A percentile compares a stretch with the other conserved stretches of the same genome.
Conservation (phyloP, 192 early-diverging fungal genomes). For the Backusella liffmaniae region DNA sequence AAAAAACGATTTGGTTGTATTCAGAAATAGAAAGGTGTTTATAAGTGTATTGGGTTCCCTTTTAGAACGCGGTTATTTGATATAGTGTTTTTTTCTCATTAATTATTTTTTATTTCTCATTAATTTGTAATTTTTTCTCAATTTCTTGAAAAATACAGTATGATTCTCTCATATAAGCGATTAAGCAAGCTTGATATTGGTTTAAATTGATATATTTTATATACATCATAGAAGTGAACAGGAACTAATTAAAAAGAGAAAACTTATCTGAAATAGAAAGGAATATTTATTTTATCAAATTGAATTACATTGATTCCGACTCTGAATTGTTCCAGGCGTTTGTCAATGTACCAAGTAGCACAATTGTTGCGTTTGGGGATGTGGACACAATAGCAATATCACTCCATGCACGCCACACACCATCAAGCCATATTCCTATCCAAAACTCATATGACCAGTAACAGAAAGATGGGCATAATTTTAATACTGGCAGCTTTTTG, state of each 20-base stretch:
- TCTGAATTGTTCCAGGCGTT: constrained; percentile 36
- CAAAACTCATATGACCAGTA: background rate
- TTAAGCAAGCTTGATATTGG: constrained; percentile 40
- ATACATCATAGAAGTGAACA: background rate
- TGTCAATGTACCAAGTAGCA: constrained; percentile 31
- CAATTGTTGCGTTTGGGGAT: constrained; percentile 57
- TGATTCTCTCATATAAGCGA: constrained; percentile 36
- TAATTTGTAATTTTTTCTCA: too few relatives aligned
- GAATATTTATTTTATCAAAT: constrained; percentile 41
- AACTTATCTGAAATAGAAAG: constrained; percentile 24
- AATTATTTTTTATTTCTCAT: too few relatives aligned
- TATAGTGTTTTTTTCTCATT: too few relatives aligned
- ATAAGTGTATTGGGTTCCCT: constrained; percentile 58
- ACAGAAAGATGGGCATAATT: background rate
- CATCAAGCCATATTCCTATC: background rate
- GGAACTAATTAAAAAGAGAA: background rate
- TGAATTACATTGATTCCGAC: constrained; percentile 35
- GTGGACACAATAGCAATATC: constrained; percentile 52
- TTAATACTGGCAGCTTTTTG: constrained; percentile 50
- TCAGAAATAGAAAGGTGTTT: constrained; percentile 52
- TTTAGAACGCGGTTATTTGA: constrained; percentile 51
- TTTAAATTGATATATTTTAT: background rate
- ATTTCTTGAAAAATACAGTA: too few relatives aligned
- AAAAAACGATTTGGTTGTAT: constrained; percentile 47
- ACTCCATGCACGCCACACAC: background rate